Percentiles rank a stretch among this genome's conserved stretches.
Evolutionary conservation across 2,329 filamentous ascomycete species (phyloP).

Genomic region (Sporothrix phasma): DNA sequence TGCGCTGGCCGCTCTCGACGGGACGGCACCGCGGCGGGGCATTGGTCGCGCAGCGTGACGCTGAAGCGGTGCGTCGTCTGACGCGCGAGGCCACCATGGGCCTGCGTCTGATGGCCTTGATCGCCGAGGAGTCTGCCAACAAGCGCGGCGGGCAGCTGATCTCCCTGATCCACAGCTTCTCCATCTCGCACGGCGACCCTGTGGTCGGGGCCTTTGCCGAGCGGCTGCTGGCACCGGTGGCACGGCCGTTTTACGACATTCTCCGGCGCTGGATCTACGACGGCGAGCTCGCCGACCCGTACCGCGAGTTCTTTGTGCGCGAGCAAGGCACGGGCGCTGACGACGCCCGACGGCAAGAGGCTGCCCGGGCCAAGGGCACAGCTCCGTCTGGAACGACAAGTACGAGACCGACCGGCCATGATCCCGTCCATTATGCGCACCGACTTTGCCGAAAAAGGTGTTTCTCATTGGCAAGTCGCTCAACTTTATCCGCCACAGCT

Average conservation of each 20-base stretch:
- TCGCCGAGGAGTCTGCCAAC: constrained; percentile 77
- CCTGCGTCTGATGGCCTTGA: constrained; percentile 81
- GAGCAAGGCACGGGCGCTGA: constrained; percentile 56
- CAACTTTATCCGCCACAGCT: constrained; percentile 96
- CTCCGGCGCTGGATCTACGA: constrained; percentile 96
- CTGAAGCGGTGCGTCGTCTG: constrained; percentile 93
- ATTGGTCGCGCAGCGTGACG: constrained; percentile 81
- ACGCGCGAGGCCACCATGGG: constrained; percentile 96
- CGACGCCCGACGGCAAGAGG: constrained; percentile 29
- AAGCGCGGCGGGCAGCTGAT: constrained; percentile 84
- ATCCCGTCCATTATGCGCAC: constrained; percentile 86
- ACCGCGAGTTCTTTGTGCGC: constrained; percentile 87
- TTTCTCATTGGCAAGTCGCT: constrained; percentile 96
- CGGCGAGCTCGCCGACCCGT: constrained; percentile 93
- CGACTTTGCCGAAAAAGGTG: constrained; percentile 90
- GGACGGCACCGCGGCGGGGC: constrained; percentile 54
- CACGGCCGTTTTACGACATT: constrained; percentile 93
- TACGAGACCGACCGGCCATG: constrained; percentile 79
- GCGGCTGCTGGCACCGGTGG: constrained; percentile 74
- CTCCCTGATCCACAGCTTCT: constrained; percentile 85
- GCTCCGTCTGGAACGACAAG: constrained; percentile 96
- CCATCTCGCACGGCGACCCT: constrained; percentile 87
- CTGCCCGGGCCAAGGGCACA: constrained; percentile 53
- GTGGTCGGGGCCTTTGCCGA: constrained; percentile 92
- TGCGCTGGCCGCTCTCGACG: constrained; percentile 65